These are phyloP conservation scores for Phytophthora rubi DNA, from an alignment of 352 stramenopile species.

Conservation along the genomic window DNA sequence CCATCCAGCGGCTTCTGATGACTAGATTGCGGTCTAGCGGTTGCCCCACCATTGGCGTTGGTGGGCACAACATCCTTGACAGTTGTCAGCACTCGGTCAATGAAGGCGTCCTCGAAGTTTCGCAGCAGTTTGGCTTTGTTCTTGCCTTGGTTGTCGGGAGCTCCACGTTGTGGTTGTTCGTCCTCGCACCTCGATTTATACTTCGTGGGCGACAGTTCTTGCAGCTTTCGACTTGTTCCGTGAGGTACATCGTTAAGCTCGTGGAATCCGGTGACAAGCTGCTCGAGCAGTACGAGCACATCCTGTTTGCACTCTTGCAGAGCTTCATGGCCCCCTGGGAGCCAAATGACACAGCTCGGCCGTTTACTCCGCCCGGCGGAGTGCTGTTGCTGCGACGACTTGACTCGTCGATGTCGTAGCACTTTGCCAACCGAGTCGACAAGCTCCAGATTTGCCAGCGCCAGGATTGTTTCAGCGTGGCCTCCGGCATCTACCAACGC, in stretches of 20 bases:
- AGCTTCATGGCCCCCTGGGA: conserved; percentile 93
- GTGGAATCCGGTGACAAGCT: conserved; percentile 94
- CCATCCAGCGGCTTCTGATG: conserved; percentile 44
- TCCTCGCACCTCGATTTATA: conserved; percentile 27
- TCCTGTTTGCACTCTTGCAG: conserved; percentile 93
- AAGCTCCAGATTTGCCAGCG: conserved; percentile 51
- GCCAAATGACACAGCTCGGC: conserved; percentile 73
- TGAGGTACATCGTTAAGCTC: conserved; percentile 82
- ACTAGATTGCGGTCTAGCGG: conserved; percentile 9
- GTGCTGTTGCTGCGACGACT: conserved; percentile 23
- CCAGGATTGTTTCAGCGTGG: conserved; percentile 83
- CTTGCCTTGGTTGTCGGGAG: conserved; percentile 22
- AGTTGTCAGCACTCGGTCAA: conserved; percentile 83
- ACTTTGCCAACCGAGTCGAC: conserved; percentile 87
- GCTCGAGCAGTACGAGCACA: conserved; percentile 89
- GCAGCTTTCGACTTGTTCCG: conserved; percentile 33
- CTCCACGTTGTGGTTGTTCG: conserved; percentile 21
- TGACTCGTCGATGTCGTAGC: conserved; percentile 43
- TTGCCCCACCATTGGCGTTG: background rate
- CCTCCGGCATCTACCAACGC: conserved; percentile 81
- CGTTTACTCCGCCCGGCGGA: conserved; percentile 27
- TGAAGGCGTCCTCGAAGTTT: conserved; percentile 90
- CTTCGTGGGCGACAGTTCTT: conserved; percentile 10
- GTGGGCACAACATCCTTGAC: conserved; percentile 50
- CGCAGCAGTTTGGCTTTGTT: conserved; percentile 25